Evolutionary conservation across 768 basidiomycete genomes (phyloP).

Genomic region (Rhizopogon sp.): DNA sequence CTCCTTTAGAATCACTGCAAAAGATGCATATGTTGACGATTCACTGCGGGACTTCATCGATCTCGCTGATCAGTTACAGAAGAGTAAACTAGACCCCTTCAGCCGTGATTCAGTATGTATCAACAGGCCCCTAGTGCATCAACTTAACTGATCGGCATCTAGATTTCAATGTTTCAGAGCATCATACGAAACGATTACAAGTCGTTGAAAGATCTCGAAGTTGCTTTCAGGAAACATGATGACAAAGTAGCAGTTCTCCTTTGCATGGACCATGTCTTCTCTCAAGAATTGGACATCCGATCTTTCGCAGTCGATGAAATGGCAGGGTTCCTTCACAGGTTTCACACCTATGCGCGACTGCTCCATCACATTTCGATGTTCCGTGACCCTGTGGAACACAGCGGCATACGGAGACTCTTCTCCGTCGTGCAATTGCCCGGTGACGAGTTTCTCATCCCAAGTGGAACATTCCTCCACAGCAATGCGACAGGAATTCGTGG

Average conservation of each 20-base stretch:
- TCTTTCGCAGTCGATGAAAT: slow-evolving; percentile 21
- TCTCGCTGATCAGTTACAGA: slow-evolving; percentile 13
- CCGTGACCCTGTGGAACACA: slow-evolving; percentile 21
- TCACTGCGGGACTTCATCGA: slow-evolving; percentile 19
- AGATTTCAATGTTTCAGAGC: slow-evolving; percentile 33
- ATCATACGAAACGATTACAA: slow-evolving; percentile 18
- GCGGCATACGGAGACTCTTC: slow-evolving; percentile 29
- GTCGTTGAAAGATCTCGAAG: slow-evolving; percentile 28
- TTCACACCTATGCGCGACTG: slow-evolving; percentile 29
- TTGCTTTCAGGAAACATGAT: slow-evolving; percentile 20
- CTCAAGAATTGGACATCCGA: slow-evolving; percentile 18
- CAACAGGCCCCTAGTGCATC: slow-evolving; percentile 3
- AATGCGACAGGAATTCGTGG: background rate
- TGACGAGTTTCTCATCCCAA: slow-evolving; percentile 9
- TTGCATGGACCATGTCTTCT: slow-evolving; percentile 40
- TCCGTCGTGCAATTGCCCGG: slow-evolving; percentile 24
- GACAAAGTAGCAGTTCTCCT: slow-evolving; percentile 33
- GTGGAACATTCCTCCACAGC: background rate
- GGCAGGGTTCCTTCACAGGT: slow-evolving; percentile 25
- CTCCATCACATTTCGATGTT: slow-evolving; percentile 24
- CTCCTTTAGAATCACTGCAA: slow-evolving; percentile 32
- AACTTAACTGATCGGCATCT: slow-evolving; percentile 10
- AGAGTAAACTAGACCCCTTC: slow-evolving; percentile 1
- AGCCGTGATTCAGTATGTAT: slow-evolving; percentile 11
- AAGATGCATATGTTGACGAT: background rate